Percentiles rank a stretch among this genome's conserved stretches.
These are phyloP conservation scores for Plasmodiophora brassicae DNA, from an alignment of 208 protist genomes.

Conservation along the genomic window DNA sequence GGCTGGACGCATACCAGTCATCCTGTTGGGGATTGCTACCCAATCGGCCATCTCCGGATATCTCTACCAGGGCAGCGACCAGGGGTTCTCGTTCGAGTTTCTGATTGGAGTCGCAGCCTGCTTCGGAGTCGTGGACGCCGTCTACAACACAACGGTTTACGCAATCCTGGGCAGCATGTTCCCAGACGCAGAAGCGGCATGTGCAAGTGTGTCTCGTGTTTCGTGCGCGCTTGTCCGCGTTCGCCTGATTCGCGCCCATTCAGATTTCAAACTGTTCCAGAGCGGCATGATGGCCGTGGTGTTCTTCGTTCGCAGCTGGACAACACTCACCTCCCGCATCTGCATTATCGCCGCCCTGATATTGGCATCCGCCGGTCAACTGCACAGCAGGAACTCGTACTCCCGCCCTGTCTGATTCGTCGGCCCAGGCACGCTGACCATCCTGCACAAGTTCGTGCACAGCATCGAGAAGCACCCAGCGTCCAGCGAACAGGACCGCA, in stretches of 20 bases:
- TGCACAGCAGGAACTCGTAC: too few relatives aligned
- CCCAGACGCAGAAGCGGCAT: neutral
- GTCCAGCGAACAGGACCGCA: too few relatives aligned
- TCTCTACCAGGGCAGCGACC: too few relatives aligned
- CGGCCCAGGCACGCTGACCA: too few relatives aligned
- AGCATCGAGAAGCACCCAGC: too few relatives aligned
- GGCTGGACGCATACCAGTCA: neutral
- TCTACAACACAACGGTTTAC: neutral
- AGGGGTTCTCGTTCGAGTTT: neutral
- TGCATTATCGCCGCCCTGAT: neutral
- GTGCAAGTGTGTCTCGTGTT: neutral
- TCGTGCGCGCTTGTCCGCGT: too few relatives aligned
- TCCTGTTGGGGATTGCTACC: neutral
- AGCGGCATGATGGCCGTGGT: constrained; percentile 5
- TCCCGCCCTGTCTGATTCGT: too few relatives aligned
- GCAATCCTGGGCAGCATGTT: neutral
- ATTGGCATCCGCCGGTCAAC: neutral
- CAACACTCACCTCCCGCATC: neutral
- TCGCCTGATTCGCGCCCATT: too few relatives aligned
- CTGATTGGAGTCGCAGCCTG: neutral
- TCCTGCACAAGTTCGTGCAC: too few relatives aligned
- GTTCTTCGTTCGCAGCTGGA: neutral
- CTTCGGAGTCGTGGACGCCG: neutral
- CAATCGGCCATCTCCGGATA: neutral
- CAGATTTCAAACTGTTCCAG: constrained; percentile 34